Conservation (phyloP, 1,284 basidiomycete species). For the Pseudozyma flocculosa region DNA sequence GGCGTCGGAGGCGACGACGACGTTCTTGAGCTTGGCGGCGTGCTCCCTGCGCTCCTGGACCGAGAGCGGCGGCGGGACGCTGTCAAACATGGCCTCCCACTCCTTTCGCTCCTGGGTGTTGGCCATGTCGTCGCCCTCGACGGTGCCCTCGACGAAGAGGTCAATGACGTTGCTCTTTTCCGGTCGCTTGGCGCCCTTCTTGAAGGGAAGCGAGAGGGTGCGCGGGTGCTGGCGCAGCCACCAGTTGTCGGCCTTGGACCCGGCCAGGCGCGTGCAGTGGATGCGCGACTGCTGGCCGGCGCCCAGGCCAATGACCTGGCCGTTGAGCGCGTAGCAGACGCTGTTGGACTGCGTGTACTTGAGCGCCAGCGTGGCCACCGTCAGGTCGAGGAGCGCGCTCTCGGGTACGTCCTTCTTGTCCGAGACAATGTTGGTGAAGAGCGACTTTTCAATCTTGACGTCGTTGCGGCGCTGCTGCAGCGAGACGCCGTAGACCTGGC, state of each 20-base stretch:
- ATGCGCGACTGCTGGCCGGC: constrained; percentile 98
- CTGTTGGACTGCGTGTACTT: constrained; percentile 99
- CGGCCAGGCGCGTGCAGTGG: constrained; percentile 97
- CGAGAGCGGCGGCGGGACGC: constrained; percentile 69
- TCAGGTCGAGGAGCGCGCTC: constrained; percentile 49
- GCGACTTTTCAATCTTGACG: constrained; percentile 75
- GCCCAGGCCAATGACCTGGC: constrained; percentile 90
- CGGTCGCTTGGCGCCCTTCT: constrained; percentile 93
- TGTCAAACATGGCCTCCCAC: constrained; percentile 88
- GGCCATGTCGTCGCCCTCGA: constrained; percentile 69
- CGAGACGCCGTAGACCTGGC: constrained; percentile 90
- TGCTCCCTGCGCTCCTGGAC: constrained; percentile 67
- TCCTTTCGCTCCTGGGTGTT: constrained; percentile 70
- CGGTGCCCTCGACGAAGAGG: constrained; percentile 84
- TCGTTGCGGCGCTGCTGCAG: constrained; percentile 92
- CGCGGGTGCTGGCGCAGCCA: constrained; percentile 96
- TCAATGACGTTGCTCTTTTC: constrained; percentile 99
- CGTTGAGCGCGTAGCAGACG: constrained; percentile 91
- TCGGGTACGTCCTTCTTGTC: constrained; percentile 70
- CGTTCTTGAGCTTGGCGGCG: constrained; percentile 64
- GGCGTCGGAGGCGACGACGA: constrained; percentile 91
- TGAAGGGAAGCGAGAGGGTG: constrained; percentile 88
- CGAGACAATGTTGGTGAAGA: constrained; percentile 87
- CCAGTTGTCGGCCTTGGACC: constrained; percentile 98
- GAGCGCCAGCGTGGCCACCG: constrained; percentile 81